Evolutionary conservation across 164 flowering plant genomes (phyloP).

Genomic region (Aristolochia fimbriata): DNA sequence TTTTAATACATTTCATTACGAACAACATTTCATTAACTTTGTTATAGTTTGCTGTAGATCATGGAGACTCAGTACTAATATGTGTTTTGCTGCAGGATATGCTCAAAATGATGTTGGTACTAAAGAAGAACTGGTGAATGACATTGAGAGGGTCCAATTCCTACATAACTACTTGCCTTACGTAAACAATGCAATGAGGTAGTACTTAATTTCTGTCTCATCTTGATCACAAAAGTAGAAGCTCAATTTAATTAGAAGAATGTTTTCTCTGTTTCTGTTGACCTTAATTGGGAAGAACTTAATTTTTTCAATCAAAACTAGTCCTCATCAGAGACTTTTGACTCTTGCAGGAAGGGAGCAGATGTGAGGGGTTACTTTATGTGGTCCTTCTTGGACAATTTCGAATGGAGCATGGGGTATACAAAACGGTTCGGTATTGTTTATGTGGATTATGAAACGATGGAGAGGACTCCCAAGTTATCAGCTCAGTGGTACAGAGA

Average conservation of each 20-base stretch:
- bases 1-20: no score
- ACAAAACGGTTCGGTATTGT: conserved; percentile 20
- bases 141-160: conserved; percentile 2
- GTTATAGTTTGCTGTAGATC: neutral
- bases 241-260: neutral
- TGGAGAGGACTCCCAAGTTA: conserved; percentile 27
- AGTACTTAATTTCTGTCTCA: neutral
- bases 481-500: conserved; percentile 30
- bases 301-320: neutral
- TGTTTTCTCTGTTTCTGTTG: no score
- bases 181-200: conserved; percentile 1
- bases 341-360: conserved; percentile 4
- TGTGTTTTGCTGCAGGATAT: neutral
- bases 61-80: no score
- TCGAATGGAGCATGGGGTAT: conserved; percentile 31
- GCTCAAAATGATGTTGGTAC: neutral
- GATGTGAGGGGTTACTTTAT: conserved; percentile 17
- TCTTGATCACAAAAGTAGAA: no score
- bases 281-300: neutral
- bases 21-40: neutral
- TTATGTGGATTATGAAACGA: conserved; percentile 23
- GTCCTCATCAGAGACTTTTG: neutral
- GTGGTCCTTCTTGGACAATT: conserved; percentile 34
- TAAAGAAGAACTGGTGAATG: conserved; percentile 4
- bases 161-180: conserved; percentile 2